Conservation (phyloP, 192 early-diverging fungal genomes). For the Backusella psychrophila region DNA sequence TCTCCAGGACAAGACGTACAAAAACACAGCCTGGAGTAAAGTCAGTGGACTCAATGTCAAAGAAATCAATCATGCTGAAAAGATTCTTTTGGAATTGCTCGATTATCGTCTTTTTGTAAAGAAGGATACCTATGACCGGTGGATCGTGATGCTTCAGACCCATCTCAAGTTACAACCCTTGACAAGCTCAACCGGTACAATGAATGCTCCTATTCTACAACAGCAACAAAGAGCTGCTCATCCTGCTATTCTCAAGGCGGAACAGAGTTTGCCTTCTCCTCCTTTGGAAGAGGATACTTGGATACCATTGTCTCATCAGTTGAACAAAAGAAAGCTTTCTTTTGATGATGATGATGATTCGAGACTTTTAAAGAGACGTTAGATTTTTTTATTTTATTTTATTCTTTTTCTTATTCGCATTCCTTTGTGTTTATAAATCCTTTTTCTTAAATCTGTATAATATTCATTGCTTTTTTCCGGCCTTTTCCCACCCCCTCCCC, state of each 20-base stretch:
- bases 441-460: not conserved
- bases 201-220: not conserved
- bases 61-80: conserved; percentile 85
- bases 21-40: conserved; percentile 88
- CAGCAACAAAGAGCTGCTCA: not conserved
- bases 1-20: conserved; percentile 82
- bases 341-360: not conserved
- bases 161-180: conserved; percentile 24
- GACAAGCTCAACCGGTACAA: not conserved
- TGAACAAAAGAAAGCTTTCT: not conserved
- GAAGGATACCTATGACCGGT: conserved; percentile 34
- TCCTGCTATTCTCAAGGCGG: not conserved
- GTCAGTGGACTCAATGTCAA: conserved; percentile 75
- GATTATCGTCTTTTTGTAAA: conserved; percentile 77
- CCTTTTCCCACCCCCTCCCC: not conserved
- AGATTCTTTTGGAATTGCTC: conserved; percentile 72
- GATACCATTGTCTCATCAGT: not conserved
- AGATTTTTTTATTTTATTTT: not conserved
- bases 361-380: conserved; percentile 1
- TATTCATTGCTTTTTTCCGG: not conserved
- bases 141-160: conserved; percentile 34
- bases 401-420: not conserved
- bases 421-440: conserved; percentile 1
- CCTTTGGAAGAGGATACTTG: conserved; percentile 7
- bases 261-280: not conserved